A percentile compares a stretch with the other conserved stretches of the same genome.
These are phyloP conservation scores for Canavalia gladiata DNA, from an alignment of 306 rosid genomes.

Conservation along the genomic window DNA sequence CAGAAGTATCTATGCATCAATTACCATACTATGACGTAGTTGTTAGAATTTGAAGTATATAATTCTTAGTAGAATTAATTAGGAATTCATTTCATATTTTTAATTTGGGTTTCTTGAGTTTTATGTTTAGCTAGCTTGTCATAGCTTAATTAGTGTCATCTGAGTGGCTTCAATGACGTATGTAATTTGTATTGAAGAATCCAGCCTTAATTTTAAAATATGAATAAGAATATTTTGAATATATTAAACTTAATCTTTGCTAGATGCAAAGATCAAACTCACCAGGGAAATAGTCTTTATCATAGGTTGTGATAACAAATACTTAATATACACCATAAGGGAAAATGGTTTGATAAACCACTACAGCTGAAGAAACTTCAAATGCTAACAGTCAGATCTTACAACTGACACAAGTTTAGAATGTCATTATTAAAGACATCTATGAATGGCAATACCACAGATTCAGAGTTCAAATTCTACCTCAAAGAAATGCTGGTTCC, in stretches of 20 bases:
- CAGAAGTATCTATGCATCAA: background rate
- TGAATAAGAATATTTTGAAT: background rate
- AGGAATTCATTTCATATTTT: constrained; percentile 8
- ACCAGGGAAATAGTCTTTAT: background rate
- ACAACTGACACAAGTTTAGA: background rate
- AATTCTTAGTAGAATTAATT: background rate
- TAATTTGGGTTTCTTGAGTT: constrained; percentile 15
- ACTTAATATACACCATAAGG: background rate
- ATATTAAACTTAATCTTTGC: background rate
- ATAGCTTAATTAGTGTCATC: background rate
- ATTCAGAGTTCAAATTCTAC: constrained; percentile 18
- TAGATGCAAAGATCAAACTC: background rate
- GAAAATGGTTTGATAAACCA: background rate
- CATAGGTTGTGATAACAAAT: background rate
- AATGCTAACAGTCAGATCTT: constrained; percentile 2
- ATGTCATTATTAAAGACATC: background rate
- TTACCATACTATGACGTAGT: background rate
- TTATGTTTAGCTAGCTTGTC: background rate
- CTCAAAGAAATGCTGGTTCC: background rate
- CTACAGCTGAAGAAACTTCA: background rate
- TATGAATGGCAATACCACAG: background rate
- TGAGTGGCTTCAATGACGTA: background rate
- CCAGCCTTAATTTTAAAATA: background rate
- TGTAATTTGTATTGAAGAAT: background rate
- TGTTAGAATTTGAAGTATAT: constrained; percentile 7